These are phyloP conservation scores for Metschnikowia noctiluminum DNA, from an alignment of 805 yeast genomes.

Conservation along the genomic window DNA sequence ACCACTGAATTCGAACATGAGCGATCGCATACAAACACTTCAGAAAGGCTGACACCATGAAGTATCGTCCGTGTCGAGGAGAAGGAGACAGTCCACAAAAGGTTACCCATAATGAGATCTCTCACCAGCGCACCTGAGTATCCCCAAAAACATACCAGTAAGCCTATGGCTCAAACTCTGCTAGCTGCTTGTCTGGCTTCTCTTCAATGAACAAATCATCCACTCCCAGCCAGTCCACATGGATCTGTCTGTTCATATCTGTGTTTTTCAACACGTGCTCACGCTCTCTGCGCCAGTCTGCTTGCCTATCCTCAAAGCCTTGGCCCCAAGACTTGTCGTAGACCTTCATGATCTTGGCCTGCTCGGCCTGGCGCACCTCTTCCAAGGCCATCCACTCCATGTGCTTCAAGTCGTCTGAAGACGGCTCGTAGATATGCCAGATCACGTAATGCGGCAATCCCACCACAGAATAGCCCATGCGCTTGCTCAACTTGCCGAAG, in stretches of 20 bases:
- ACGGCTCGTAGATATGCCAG: constrained; percentile 90
- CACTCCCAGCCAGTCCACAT: constrained; percentile 69
- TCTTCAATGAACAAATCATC: constrained; percentile 41
- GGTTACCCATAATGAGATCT: too few relatives aligned
- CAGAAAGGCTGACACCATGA: too few relatives aligned
- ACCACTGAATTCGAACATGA: too few relatives aligned
- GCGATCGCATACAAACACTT: too few relatives aligned
- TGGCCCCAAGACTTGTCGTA: constrained; percentile 71
- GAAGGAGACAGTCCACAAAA: too few relatives aligned
- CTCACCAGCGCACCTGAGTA: too few relatives aligned
- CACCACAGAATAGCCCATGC: constrained; percentile 81
- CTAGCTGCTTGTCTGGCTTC: constrained; percentile 29
- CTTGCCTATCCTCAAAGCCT: constrained; percentile 74
- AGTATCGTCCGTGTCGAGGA: too few relatives aligned
- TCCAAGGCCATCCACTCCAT: constrained; percentile 89
- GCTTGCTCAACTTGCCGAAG: constrained; percentile 82
- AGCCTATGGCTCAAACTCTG: constrained; percentile 38
- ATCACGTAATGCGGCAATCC: constrained; percentile 94
- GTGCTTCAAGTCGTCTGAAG: constrained; percentile 81
- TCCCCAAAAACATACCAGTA: background rate
- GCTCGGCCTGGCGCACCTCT: constrained; percentile 62
- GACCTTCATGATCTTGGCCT: constrained; percentile 58
- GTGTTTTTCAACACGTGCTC: constrained; percentile 71
- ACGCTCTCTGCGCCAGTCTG: constrained; percentile 71
- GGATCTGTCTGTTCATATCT: constrained; percentile 54